Percentiles rank a stretch among this genome's conserved stretches.
phyloP scores from a whole-genome alignment of 768 basidiomycete genomes.

The Pisolithus microcarpus region DNA sequence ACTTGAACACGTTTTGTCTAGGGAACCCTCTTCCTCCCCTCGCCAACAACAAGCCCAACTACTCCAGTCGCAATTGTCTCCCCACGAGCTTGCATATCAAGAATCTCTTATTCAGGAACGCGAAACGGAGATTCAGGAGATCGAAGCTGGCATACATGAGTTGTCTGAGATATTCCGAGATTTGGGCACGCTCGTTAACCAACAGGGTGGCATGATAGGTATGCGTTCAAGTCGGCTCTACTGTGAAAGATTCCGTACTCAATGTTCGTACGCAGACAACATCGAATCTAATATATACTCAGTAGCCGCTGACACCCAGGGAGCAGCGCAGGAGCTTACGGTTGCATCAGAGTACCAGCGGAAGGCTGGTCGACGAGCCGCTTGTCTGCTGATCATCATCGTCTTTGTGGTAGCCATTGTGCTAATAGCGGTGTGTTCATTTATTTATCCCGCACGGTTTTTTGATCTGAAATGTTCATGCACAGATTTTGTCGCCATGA shows the following conservation, averaged over 20 bases:
- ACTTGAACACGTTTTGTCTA: neutral
- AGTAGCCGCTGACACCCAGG: conserved; percentile 72
- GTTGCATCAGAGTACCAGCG: conserved; percentile 92
- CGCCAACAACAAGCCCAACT: conserved; percentile 65
- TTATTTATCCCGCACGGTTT: neutral
- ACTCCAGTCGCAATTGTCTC: conserved; percentile 69
- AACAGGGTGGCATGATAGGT: conserved; percentile 96
- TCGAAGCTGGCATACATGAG: conserved; percentile 95
- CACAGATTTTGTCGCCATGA: conserved; percentile 1
- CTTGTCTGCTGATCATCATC: conserved; percentile 84
- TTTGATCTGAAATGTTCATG: neutral
- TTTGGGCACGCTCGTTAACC: conserved; percentile 86
- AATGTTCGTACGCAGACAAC: conserved; percentile 53
- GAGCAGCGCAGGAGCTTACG: conserved; percentile 79
- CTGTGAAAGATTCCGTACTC: neutral
- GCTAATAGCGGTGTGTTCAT: conserved; percentile 73
- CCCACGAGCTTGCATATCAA: conserved; percentile 91
- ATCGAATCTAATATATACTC: conserved; percentile 91
- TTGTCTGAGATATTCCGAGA: conserved; percentile 95
- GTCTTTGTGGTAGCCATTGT: conserved; percentile 84
- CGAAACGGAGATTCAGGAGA: conserved; percentile 91
- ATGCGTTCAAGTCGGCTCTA: conserved; percentile 19
- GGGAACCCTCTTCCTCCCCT: conserved; percentile 38
- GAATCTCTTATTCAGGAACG: conserved; percentile 80
- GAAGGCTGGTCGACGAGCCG: conserved; percentile 83